These are phyloP conservation scores for Detonula confervacea DNA, from an alignment of 352 stramenopile species.

Conservation along the genomic window DNA sequence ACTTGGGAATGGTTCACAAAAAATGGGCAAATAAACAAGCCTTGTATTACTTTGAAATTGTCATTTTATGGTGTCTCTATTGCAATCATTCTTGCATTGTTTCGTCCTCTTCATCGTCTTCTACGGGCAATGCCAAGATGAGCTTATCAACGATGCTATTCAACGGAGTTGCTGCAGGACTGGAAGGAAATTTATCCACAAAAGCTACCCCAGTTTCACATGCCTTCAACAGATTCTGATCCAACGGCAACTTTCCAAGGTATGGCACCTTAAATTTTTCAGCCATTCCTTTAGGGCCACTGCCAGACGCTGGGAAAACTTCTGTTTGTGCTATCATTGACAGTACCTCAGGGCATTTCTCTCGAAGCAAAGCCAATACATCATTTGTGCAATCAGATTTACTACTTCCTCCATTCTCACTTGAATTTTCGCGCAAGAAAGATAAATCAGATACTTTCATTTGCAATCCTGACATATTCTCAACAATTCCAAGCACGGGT, in stretches of 20 bases:
- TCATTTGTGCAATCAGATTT: slow-evolving; percentile 68
- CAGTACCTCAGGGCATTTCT: slow-evolving; percentile 82
- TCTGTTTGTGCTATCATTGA: slow-evolving; percentile 86
- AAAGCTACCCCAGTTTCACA: slow-evolving; percentile 96
- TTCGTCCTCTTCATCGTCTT: slow-evolving; percentile 65
- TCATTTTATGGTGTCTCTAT: no score
- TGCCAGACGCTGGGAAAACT: slow-evolving; percentile 90
- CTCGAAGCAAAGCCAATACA: slow-evolving; percentile 64
- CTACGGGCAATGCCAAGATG: slow-evolving; percentile 71
- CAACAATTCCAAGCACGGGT: slow-evolving; percentile 93
- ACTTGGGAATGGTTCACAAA: neutral
- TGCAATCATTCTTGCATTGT: slow-evolving; percentile 29
- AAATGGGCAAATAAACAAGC: neutral
- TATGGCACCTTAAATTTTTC: slow-evolving; percentile 95
- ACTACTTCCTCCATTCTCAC: slow-evolving; percentile 37
- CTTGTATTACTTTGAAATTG: no score
- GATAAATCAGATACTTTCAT: slow-evolving; percentile 83
- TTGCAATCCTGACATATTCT: slow-evolving; percentile 98
- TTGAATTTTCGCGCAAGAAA: slow-evolving; percentile 51
- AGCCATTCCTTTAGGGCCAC: slow-evolving; percentile 94
- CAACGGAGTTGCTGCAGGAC: slow-evolving; percentile 58
- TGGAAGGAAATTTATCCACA: slow-evolving; percentile 82
- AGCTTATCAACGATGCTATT: slow-evolving; percentile 72
- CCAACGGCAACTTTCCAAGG: slow-evolving; percentile 94
- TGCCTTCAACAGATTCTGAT: slow-evolving; percentile 94